phyloP scores from a whole-genome alignment of 495 filamentous ascomycete species.

The Delitschia confertaspora region DNA sequence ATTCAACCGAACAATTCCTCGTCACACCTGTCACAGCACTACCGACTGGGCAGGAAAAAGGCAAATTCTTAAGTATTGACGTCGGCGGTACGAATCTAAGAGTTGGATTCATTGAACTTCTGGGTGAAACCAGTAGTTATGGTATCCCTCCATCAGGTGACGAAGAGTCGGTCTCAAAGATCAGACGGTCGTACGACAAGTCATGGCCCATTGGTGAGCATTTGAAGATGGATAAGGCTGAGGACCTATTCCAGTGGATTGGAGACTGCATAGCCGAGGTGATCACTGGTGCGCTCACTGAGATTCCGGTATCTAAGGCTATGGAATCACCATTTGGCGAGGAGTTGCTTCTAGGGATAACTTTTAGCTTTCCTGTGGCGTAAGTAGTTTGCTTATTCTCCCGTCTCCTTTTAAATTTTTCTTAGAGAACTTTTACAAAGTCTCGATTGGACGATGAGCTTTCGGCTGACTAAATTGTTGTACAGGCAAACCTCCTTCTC shows the following conservation, averaged over 20 bases:
- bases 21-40: constrained; percentile 70
- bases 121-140: constrained; percentile 42
- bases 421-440: not conserved
- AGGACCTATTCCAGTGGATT: constrained; percentile 72
- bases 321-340: constrained; percentile 34
- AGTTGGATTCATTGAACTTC: constrained; percentile 66
- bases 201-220: constrained; percentile 74
- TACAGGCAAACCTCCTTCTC: constrained; percentile 63
- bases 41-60: constrained; percentile 53
- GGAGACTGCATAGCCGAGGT: constrained; percentile 67
- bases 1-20: constrained; percentile 63
- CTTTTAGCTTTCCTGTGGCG: constrained; percentile 77
- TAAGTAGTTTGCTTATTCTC: constrained; percentile 27
- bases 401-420: not conserved
- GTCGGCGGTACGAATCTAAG: constrained; percentile 75
- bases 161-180: constrained; percentile 29
- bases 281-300: constrained; percentile 44
- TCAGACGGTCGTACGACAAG: constrained; percentile 55
- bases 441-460: not conserved
- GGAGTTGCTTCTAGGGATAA: constrained; percentile 67
- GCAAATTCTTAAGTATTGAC: constrained; percentile 69
- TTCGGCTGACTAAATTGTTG: not conserved
- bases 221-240: constrained; percentile 66
- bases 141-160: too few relatives aligned
- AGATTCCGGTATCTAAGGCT: constrained; percentile 30